phyloP scores from a whole-genome alignment of 805 yeast species.

The Pichia rugopelliculosa region DNA sequence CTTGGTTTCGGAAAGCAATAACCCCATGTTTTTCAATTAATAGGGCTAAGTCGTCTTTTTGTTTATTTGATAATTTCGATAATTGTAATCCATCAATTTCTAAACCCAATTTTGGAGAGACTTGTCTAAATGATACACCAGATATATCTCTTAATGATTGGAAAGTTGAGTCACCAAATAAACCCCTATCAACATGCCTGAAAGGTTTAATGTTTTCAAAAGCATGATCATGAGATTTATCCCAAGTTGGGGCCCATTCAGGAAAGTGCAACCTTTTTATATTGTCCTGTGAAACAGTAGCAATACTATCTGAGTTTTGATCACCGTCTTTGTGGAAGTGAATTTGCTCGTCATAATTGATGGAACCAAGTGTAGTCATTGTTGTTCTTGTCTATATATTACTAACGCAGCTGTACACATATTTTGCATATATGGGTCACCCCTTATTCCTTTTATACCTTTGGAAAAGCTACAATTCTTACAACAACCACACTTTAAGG shows the following conservation, averaged over 20 bases:
- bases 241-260: conserved; percentile 17
- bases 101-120: conserved; percentile 68
- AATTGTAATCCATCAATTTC: conserved; percentile 57
- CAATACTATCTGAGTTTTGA: conserved; percentile 4
- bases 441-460: neutral
- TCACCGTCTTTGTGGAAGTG: conserved; percentile 13
- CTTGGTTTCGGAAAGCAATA: conserved; percentile 59
- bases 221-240: conserved; percentile 8
- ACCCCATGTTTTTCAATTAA: conserved; percentile 68
- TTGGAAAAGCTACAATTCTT: neutral
- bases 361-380: conserved; percentile 6
- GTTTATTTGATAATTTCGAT: conserved; percentile 43
- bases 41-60: conserved; percentile 63
- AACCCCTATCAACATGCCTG: conserved; percentile 58
- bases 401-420: neutral
- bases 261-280: conserved; percentile 6
- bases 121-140: conserved; percentile 28
- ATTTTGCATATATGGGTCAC: neutral
- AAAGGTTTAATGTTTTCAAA: conserved; percentile 41
- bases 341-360: conserved; percentile 9
- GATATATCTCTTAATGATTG: conserved; percentile 36
- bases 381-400: neutral
- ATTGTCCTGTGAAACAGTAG: conserved; percentile 11
- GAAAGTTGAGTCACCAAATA: conserved; percentile 52
- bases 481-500: too few relatives aligned